A percentile compares a stretch with the other conserved stretches of the same genome.
Evolutionary conservation across 2,329 filamentous ascomycete genomes (phyloP).

Genomic region (Xylaria sp.): DNA sequence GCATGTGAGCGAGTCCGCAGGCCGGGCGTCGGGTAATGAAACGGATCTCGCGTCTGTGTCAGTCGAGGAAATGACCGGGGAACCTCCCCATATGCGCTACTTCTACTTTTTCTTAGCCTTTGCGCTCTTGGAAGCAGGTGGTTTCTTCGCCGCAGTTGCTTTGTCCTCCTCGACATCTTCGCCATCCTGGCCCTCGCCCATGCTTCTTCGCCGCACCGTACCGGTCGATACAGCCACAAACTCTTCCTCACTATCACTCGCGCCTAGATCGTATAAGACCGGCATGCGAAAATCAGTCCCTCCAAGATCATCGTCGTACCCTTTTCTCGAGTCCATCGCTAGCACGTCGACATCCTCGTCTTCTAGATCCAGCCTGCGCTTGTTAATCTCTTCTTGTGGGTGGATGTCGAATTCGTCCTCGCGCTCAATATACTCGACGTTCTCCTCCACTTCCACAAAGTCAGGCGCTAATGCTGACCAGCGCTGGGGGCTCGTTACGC

Average conservation of each 20-base stretch:
- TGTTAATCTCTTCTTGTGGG: conserved; percentile 92
- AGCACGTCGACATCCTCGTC: conserved; percentile 94
- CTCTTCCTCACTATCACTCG: conserved; percentile 96
- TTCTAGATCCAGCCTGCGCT: conserved; percentile 87
- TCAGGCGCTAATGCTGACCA: conserved; percentile 98
- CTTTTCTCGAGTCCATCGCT: conserved; percentile 75
- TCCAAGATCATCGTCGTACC: conserved; percentile 67
- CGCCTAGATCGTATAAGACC: conserved; percentile 89
- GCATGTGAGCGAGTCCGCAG: not conserved
- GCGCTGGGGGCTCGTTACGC: conserved; percentile 91
- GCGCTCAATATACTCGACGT: conserved; percentile 93
- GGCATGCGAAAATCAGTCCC: conserved; percentile 84
- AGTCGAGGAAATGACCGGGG: not conserved
- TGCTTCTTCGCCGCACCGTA: conserved; percentile 87
- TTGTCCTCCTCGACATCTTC: conserved; percentile 59
- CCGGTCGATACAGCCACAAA: conserved; percentile 75
- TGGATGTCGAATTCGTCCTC: conserved; percentile 99
- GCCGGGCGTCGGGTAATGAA: not conserved
- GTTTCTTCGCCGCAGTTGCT: conserved; percentile 47
- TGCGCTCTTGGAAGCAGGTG: conserved; percentile 50
- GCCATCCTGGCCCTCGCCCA: conserved; percentile 75
- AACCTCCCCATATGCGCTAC: conserved; percentile 21
- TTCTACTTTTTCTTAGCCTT: conserved; percentile 57
- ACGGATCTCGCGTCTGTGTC: not conserved
- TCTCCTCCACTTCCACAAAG: conserved; percentile 97